A percentile compares a stretch with the other conserved stretches of the same genome.
These are phyloP conservation scores for Saturnispora hagleri DNA, from an alignment of 805 yeast species.

Conservation along the genomic window DNA sequence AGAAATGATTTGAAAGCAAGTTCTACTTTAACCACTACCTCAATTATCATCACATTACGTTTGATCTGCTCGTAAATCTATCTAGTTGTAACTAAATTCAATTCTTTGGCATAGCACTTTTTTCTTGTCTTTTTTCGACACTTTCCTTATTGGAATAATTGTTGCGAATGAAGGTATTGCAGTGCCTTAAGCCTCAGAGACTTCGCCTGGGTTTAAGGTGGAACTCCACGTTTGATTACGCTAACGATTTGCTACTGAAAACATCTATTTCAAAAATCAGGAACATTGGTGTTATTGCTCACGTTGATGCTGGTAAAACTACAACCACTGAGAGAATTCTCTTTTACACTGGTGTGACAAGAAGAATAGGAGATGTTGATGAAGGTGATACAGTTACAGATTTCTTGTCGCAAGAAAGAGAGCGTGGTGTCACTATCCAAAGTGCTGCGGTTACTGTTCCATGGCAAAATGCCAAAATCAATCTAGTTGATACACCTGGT, in stretches of 20 bases:
- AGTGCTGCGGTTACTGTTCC: conserved; percentile 90
- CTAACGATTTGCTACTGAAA: conserved; percentile 15
- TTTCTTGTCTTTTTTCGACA: background rate
- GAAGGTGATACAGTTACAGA: conserved; percentile 96
- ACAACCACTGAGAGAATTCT: conserved; percentile 95
- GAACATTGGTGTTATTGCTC: conserved; percentile 96
- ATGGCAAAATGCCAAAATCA: conserved; percentile 67
- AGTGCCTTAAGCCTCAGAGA: background rate
- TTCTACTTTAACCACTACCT: no score
- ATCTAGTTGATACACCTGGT: conserved; percentile 94
- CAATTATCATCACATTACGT: no score
- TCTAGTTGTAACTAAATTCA: no score
- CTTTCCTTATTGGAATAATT: background rate
- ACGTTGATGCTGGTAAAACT: conserved; percentile 97
- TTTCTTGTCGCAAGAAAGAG: conserved; percentile 79
- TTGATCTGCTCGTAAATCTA: no score
- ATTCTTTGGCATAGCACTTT: background rate
- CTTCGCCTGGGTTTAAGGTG: background rate
- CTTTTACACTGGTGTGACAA: conserved; percentile 76
- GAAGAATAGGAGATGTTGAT: conserved; percentile 84
- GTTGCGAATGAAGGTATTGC: background rate
- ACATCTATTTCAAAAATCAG: conserved; percentile 38
- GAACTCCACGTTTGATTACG: conserved; percentile 8
- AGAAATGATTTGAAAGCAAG: no score
- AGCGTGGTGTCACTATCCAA: conserved; percentile 92